Evolutionary conservation across 495 filamentous ascomycete genomes (phyloP), one percentile per base, ranked within the genome.

Genomic region (Aspergillus sclerotioniger): DNA sequence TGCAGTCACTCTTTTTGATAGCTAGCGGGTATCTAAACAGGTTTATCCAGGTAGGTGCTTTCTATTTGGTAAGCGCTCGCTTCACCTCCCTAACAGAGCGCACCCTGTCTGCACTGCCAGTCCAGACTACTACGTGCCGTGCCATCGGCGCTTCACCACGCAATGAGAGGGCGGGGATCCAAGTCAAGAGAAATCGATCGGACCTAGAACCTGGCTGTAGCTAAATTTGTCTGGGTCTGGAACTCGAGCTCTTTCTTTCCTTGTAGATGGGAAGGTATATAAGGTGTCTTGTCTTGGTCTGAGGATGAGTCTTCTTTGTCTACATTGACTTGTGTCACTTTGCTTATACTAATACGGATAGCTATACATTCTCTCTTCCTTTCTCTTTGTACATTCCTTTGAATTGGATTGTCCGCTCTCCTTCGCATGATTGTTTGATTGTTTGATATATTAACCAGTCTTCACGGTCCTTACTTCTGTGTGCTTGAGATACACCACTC

Each of bases 81-180:
- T 32, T 50, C 47, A 41, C 37, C n/a, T n/a, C 37, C 9, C 13
- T 13, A 41, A 41, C 37, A 41, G n/a, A 13, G 37, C 37, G n/a
- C 13, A 41, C 21, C 46, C 20, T 15, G n/a, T 50, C 10, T 16
- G 28, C 21, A 33, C 16, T 13, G n/a, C 1, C 44, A 47, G 21
- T 20, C 44, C 44, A 47, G 44, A 20, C 17, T 4, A 28, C 17
- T 9, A 47, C 17, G 13, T 4, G 21, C 17, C 21, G 43, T 21
- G 28, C 19, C 39, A 52, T 56, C 41, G 46, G 31, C 47, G 17
- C 35, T 45, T 8, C n/a, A 8, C 21, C 17, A 48, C 21, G 53
- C 58, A 60, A 56, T 60, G 48, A 44, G 53, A 47, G 3, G 8
- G 16, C 20, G 31, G 13, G 43, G 37, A 41, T 45, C 28, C 31